Evolutionary conservation across 495 filamentous ascomycete species (phyloP).

Genomic region (Tetracladium setigerum): DNA sequence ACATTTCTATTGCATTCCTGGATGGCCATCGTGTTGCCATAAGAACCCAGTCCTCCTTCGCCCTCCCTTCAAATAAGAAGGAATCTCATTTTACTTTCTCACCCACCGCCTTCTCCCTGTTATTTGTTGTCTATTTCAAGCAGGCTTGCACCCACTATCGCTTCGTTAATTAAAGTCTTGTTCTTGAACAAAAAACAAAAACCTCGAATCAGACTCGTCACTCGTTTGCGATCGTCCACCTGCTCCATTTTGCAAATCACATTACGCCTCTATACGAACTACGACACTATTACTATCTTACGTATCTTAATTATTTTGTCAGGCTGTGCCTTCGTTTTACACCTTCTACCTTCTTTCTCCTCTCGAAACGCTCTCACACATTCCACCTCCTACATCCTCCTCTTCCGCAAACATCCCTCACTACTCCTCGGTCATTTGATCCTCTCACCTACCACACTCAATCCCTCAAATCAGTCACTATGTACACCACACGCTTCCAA

Average conservation of each 20-base stretch:
- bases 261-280: not conserved
- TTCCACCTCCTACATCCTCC: constrained; percentile 22
- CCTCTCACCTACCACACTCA: not conserved
- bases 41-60: too few species aligned
- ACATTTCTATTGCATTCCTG: too few species aligned
- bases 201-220: constrained; percentile 12
- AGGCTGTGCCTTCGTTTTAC: constrained; percentile 18
- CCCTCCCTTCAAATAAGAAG: too few species aligned
- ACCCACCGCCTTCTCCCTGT: too few species aligned
- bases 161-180: too few species aligned
- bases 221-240: constrained; percentile 11
- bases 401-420: not conserved
- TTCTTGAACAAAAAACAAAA: too few species aligned
- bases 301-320: not conserved
- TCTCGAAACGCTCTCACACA: not conserved
- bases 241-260: too few species aligned
- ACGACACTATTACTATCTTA: constrained; percentile 5
- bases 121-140: too few species aligned
- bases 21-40: too few species aligned
- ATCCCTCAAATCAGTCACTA: constrained; percentile 9
- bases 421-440: not conserved
- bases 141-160: too few species aligned
- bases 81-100: too few species aligned
- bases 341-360: not conserved
- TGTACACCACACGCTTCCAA: constrained; percentile 35